Conservation (phyloP, 73 alveolate genomes). For the Halteria grandinella region DNA sequence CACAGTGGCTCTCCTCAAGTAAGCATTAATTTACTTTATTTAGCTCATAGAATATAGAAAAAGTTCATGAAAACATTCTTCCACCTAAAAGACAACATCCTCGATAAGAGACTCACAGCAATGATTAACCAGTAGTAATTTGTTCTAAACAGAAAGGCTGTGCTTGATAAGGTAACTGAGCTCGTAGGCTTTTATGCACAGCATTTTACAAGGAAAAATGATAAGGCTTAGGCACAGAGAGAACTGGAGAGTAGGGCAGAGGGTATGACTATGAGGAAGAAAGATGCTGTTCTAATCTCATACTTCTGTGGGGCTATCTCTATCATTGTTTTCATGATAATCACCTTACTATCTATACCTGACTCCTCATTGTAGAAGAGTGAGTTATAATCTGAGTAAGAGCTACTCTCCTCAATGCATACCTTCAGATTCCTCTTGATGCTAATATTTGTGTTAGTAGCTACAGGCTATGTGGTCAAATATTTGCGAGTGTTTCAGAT, state of each 20-base stretch:
- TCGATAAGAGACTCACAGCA: too few relatives aligned
- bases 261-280: conserved; percentile 28
- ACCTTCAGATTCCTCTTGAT: conserved; percentile 28
- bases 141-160: background rate
- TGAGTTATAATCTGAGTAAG: background rate
- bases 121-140: too few relatives aligned
- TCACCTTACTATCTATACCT: background rate
- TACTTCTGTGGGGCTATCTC: conserved; percentile 39
- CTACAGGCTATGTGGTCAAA: conserved; percentile 33
- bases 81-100: conserved; percentile 9
- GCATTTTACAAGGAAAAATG: conserved; percentile 10
- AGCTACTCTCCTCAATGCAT: conserved; percentile 17
- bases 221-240: background rate
- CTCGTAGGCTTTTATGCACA: conserved; percentile 4
- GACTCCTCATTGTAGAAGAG: conserved; percentile 2
- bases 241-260: conserved; percentile 19
- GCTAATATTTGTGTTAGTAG: conserved; percentile 6
- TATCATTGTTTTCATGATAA: background rate
- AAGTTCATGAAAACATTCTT: conserved; percentile 37
- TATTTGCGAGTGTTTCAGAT: conserved; percentile 16
- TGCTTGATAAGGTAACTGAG: background rate
- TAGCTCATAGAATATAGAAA: background rate
- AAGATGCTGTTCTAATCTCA: conserved; percentile 42
- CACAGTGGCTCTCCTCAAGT: conserved; percentile 29
- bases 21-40: background rate